Conservation (phyloP, 2,329 filamentous ascomycete species). For the Aspergillus sp. region DNA sequence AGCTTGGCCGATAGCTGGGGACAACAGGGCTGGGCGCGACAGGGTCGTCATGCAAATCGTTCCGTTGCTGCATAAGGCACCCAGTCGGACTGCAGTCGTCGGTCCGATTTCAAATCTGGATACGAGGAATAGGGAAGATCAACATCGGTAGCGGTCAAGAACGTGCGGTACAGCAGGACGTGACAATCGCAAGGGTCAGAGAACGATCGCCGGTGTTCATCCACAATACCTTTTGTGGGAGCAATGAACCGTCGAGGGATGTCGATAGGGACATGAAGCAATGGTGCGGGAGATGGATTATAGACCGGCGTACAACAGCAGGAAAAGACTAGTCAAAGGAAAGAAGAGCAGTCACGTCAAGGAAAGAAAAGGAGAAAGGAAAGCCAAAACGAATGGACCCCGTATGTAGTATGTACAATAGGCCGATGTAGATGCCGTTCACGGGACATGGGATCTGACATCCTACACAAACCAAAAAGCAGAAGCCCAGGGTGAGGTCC, state of each 20-base stretch:
- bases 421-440: too few species aligned
- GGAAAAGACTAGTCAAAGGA: too few species aligned
- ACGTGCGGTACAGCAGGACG: not conserved
- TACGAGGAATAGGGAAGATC: conserved; percentile 5
- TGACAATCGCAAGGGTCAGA: not conserved
- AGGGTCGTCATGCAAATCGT: conserved; percentile 23
- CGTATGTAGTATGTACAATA: too few species aligned
- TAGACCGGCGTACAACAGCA: too few species aligned
- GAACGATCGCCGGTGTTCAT: not conserved
- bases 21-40: conserved; percentile 36
- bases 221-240: too few species aligned
- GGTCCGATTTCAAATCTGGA: conserved; percentile 19
- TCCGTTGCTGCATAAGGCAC: conserved; percentile 30
- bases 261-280: too few species aligned
- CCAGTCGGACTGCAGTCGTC: conserved; percentile 11
- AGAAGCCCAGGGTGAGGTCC: conserved; percentile 6
- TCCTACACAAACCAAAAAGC: not conserved
- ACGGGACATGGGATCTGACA: too few species aligned
- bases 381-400: too few species aligned
- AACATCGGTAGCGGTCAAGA: conserved; percentile 10
- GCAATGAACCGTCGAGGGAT: too few species aligned
- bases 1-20: conserved; percentile 32
- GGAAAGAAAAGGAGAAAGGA: not conserved
- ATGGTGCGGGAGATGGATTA: not conserved
- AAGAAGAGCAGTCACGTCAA: not conserved